Base-by-base conservation (phyloP, 73 alveolate genomes). In the Symbiodinium pilosum region DNA sequence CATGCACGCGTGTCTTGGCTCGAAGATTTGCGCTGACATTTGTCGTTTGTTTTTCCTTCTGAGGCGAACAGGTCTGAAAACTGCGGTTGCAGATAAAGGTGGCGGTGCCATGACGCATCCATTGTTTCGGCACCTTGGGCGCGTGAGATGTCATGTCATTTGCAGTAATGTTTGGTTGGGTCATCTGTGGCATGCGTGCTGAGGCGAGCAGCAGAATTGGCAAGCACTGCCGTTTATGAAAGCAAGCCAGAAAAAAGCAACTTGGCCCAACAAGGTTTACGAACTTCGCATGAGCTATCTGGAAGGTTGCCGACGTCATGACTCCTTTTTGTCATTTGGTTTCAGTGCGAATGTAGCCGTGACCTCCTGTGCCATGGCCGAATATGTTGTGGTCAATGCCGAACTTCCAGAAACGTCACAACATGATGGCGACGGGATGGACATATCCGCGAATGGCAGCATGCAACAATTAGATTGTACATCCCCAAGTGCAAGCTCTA, bases 201-300 rank as follows among this genome's bases (percentile, higher is more conserved):
- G 38, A 64, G 94, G 94, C 94, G 94, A 1, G 94, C 94, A 41
- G 94, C 94, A 26, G 94, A 87, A 40, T 43, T 71, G 40, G 94
- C 94, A 52, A 81, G 42, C 84, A 54, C 56, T 32, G 18, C 94
- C 32, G 94, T 87, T 12, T 87, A n/a, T 40, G 94, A 87, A 40
- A 87, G 94, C 42, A 30, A 43, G 21, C 94, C 94, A n/a, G 94
- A 87, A 38, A 30, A 54, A 36, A 87, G 94, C 69, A 24, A 24
- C 43, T n/a, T 43, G 32, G n/a, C 40, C n/a, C n/a, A 43, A 4
- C 32, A 8, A 21, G 20, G 32, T 42, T 24, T 56, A 30, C 32
- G 54, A 34, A n/a, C n/a, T n/a, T n/a, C n/a, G n/a, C n/a, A n/a
- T 34, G 87, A 43, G 12, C 39, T 12, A 8, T 2, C 34, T 28